A percentile compares a stretch with the other conserved stretches of the same genome.
Conservation (phyloP, 2,329 filamentous ascomycete species). For the Claviceps sorghi region DNA sequence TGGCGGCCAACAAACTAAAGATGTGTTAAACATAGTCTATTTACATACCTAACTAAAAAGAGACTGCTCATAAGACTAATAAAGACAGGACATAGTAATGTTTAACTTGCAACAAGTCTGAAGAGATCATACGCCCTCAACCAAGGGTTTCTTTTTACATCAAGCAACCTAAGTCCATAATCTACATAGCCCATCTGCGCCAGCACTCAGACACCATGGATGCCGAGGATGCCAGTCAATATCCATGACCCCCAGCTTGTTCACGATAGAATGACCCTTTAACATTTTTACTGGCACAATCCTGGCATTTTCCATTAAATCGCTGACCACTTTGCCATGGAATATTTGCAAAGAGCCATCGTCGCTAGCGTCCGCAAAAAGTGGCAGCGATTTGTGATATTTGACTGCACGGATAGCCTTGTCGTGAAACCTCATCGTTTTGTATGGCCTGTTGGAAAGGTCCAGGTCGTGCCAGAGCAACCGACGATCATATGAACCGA, state of each 20-base stretch:
- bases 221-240: slow-evolving; percentile 91
- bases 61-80: not conserved
- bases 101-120: no score
- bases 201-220: slow-evolving; percentile 87
- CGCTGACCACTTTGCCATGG: slow-evolving; percentile 88
- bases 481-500: slow-evolving; percentile 86
- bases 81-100: no score
- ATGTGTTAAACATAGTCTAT: no score
- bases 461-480: slow-evolving; percentile 96
- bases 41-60: not conserved
- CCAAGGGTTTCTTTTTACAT: no score
- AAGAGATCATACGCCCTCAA: no score
- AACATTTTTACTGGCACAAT: slow-evolving; percentile 95
- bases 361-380: slow-evolving; percentile 91
- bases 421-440: slow-evolving; percentile 87
- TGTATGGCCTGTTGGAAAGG: slow-evolving; percentile 78
- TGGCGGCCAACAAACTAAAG: no score
- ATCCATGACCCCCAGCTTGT: slow-evolving; percentile 79
- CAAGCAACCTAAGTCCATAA: slow-evolving; percentile 53
- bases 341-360: slow-evolving; percentile 92
- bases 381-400: slow-evolving; percentile 68
- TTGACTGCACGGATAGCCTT: slow-evolving; percentile 82
- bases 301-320: slow-evolving; percentile 89
- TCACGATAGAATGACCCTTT: slow-evolving; percentile 74
- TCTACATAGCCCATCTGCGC: slow-evolving; percentile 82